A percentile compares a stretch with the other conserved stretches of the same genome.
phyloP scores from a whole-genome alignment of 352 stramenopile species.

The Pythium sukuiense region DNA sequence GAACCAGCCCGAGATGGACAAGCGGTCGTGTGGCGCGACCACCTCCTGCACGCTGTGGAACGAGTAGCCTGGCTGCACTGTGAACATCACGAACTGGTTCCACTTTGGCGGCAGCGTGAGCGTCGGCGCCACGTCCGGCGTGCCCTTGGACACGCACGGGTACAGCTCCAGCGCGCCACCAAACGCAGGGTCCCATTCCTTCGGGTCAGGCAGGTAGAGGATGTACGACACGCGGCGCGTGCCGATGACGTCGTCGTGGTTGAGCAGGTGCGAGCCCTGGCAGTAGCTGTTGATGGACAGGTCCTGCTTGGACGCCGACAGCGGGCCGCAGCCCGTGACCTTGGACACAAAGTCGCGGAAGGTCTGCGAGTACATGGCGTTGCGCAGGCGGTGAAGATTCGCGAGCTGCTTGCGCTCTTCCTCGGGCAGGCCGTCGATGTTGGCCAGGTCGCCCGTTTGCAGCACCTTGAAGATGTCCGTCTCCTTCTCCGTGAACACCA shows the following conservation, averaged over 20 bases:
- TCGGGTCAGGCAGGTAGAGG: slow-evolving; percentile 89
- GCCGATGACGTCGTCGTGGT: slow-evolving; percentile 93
- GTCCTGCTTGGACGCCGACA: slow-evolving; percentile 74
- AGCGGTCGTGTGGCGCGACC: slow-evolving; percentile 42
- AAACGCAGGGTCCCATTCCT: slow-evolving; percentile 77
- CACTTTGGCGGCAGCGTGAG: slow-evolving; percentile 61
- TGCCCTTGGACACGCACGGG: slow-evolving; percentile 34
- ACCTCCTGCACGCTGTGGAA: slow-evolving; percentile 86
- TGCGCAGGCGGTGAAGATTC: slow-evolving; percentile 72
- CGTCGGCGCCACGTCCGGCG: slow-evolving; percentile 33
- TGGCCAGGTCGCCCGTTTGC: slow-evolving; percentile 90
- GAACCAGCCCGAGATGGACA: slow-evolving; percentile 86
- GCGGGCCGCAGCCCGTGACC: slow-evolving; percentile 49
- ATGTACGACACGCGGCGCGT: slow-evolving; percentile 91
- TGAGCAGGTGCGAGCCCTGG: slow-evolving; percentile 89
- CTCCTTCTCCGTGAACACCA: slow-evolving; percentile 92
- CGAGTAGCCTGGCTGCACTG: slow-evolving; percentile 79
- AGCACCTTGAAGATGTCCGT: slow-evolving; percentile 93
- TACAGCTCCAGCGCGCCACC: slow-evolving; percentile 91
- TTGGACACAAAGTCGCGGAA: slow-evolving; percentile 79
- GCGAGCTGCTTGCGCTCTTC: slow-evolving; percentile 55
- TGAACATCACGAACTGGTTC: slow-evolving; percentile 91
- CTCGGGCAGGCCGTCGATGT: slow-evolving; percentile 45
- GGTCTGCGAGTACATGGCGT: slow-evolving; percentile 84
- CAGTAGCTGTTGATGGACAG: slow-evolving; percentile 90